Percentiles rank a stretch among this genome's conserved stretches.
Conservation (phyloP, 768 basidiomycete species). For the Tylopilus vinaceipallidus region DNA sequence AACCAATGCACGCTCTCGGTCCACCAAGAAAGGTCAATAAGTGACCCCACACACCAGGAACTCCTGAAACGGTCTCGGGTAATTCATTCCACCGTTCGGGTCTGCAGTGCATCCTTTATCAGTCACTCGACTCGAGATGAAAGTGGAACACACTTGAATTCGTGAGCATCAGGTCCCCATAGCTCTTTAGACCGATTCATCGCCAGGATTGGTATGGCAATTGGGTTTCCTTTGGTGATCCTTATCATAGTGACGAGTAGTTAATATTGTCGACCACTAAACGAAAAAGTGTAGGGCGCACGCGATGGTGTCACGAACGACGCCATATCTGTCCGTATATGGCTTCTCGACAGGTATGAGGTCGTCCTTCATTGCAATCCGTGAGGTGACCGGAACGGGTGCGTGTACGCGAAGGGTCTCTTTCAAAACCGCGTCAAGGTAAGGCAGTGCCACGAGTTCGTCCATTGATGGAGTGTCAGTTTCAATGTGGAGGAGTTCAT, state of each 20-base stretch:
- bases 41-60: conserved; percentile 64
- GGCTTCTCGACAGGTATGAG: conserved; percentile 48
- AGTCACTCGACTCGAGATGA: neutral
- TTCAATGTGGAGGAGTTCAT: conserved; percentile 49
- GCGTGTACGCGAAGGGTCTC: conserved; percentile 58
- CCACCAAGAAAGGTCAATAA: conserved; percentile 64
- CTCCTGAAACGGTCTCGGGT: conserved; percentile 40
- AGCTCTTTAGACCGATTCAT: conserved; percentile 51
- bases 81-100: conserved; percentile 50
- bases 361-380: conserved; percentile 51
- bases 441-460: conserved; percentile 59
- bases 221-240: conserved; percentile 43
- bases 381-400: conserved; percentile 44
- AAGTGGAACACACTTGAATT: conserved; percentile 47
- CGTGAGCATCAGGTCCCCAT: conserved; percentile 64
- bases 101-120: neutral
- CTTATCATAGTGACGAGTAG: conserved; percentile 16
- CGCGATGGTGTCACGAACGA: conserved; percentile 38
- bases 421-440: conserved; percentile 63
- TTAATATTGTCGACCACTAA: neutral
- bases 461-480: conserved; percentile 69
- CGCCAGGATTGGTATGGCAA: conserved; percentile 51
- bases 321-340: conserved; percentile 42
- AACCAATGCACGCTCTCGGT: conserved; percentile 65
- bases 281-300: conserved; percentile 13